Evolutionary conservation across 1,284 basidiomycete species (phyloP).

Genomic region (Apiotrichum sp.): DNA sequence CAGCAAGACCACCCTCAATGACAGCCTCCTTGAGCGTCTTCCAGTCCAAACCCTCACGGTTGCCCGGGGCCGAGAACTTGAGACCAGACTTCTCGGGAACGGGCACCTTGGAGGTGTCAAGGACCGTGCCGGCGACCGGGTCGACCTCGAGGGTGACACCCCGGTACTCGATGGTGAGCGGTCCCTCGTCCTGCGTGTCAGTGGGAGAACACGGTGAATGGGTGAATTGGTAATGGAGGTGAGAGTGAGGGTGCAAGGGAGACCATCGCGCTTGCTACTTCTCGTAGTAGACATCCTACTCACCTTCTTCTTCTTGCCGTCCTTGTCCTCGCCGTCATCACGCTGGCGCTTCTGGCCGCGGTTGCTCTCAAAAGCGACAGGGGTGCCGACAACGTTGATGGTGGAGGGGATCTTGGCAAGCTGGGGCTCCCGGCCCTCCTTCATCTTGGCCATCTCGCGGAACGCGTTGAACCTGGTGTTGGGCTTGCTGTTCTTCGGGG

Average conservation of each 20-base stretch:
- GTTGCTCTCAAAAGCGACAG: conserved; percentile 7
- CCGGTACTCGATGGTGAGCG: conserved; percentile 52
- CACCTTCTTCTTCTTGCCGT: conserved; percentile 47
- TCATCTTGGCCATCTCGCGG: conserved; percentile 62
- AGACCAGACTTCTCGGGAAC: conserved; percentile 47
- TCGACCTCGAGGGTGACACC: conserved; percentile 58
- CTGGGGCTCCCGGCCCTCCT: conserved; percentile 32
- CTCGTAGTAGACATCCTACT: background rate
- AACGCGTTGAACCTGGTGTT: conserved; percentile 74
- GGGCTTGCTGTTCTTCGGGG: conserved; percentile 25
- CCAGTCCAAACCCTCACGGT: conserved; percentile 45
- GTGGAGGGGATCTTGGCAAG: conserved; percentile 38
- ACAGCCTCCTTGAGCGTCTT: conserved; percentile 48
- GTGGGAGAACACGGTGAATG: too few species aligned
- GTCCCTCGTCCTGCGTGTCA: conserved; percentile 42
- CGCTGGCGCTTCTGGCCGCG: conserved; percentile 25
- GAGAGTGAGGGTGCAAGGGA: too few species aligned
- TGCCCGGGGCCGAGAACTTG: conserved; percentile 38
- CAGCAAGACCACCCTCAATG: conserved; percentile 29
- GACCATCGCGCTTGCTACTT: too few species aligned
- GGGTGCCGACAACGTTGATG: conserved; percentile 37
- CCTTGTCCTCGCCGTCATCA: conserved; percentile 40
- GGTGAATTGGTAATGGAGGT: too few species aligned
- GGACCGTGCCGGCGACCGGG: conserved; percentile 57
- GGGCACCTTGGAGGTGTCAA: conserved; percentile 40